phyloP scores from a whole-genome alignment of 2,329 filamentous ascomycete species.

The Dactylellina drechsleri region DNA sequence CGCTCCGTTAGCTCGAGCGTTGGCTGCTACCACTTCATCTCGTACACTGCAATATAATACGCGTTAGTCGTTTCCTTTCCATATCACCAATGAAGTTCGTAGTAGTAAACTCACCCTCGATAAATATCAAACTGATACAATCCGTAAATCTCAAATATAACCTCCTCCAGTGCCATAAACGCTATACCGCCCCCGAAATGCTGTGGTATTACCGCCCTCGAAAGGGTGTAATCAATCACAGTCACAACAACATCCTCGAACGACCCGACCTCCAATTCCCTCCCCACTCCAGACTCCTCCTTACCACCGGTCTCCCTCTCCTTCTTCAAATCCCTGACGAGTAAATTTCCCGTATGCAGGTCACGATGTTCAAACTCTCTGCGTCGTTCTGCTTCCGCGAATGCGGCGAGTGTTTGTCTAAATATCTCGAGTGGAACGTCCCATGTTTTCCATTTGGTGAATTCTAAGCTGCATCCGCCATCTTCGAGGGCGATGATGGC shows the following conservation, averaged over 20 bases:
- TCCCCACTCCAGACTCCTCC: conserved; percentile 22
- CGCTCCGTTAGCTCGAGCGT: not conserved
- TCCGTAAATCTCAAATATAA: conserved; percentile 26
- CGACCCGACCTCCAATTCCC: conserved; percentile 19
- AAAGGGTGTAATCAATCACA: conserved; percentile 45
- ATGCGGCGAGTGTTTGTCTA: conserved; percentile 25
- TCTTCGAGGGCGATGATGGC: conserved; percentile 49
- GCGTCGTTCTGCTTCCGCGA: conserved; percentile 22
- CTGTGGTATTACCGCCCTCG: conserved; percentile 33
- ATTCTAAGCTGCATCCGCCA: conserved; percentile 42
- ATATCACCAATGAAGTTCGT: not conserved
- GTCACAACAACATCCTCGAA: conserved; percentile 42
- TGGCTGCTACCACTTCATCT: conserved; percentile 12
- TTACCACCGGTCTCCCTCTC: conserved; percentile 14
- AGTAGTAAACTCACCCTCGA: conserved; percentile 23
- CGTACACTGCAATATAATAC: conserved; percentile 17
- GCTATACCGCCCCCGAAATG: conserved; percentile 30
- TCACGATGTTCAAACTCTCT: conserved; percentile 42
- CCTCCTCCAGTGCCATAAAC: conserved; percentile 37
- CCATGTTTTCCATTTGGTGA: conserved; percentile 31
- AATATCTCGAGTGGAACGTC: conserved; percentile 46
- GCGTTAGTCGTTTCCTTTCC: not conserved
- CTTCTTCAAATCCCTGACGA: conserved; percentile 25
- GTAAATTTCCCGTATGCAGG: conserved; percentile 33
- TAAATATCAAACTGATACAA: conserved; percentile 53